Evolutionary conservation across 73 alveolate species (phyloP).

Genomic region (Tetrahymena thermophila): DNA sequence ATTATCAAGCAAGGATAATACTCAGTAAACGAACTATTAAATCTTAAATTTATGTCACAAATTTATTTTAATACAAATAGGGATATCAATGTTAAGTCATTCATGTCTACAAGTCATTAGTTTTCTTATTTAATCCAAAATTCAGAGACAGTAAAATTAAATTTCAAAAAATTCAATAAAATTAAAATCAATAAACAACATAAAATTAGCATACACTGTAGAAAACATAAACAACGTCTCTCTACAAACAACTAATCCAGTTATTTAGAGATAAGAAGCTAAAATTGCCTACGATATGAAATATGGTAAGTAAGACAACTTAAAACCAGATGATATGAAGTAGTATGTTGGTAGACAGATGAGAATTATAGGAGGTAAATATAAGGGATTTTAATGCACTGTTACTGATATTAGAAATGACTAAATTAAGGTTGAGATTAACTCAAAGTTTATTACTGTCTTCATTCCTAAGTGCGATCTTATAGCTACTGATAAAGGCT

Average conservation of each 20-base stretch:
- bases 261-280: not conserved
- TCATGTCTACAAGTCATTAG: not conserved
- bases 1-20: not conserved
- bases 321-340: not conserved
- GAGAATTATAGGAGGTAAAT: not conserved
- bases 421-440: not conserved
- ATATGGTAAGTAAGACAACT: not conserved
- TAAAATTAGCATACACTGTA: not conserved
- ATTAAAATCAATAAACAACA: not conserved
- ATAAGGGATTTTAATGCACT: not conserved
- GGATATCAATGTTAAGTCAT: not conserved
- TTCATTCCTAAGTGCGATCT: not conserved
- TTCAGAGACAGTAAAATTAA: not conserved
- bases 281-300: not conserved
- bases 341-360: not conserved
- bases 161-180: not conserved
- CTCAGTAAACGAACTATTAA: not conserved
- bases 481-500: not conserved
- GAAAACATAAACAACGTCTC: not conserved
- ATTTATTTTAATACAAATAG: not conserved
- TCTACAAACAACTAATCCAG: not conserved
- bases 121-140: not conserved
- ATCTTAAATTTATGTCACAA: not conserved
- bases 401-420: not conserved
- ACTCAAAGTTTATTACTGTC: not conserved